Evolutionary conservation across 163 green algal genomes (phyloP).

Genomic region (Coccomyxa subellipsoidea): DNA sequence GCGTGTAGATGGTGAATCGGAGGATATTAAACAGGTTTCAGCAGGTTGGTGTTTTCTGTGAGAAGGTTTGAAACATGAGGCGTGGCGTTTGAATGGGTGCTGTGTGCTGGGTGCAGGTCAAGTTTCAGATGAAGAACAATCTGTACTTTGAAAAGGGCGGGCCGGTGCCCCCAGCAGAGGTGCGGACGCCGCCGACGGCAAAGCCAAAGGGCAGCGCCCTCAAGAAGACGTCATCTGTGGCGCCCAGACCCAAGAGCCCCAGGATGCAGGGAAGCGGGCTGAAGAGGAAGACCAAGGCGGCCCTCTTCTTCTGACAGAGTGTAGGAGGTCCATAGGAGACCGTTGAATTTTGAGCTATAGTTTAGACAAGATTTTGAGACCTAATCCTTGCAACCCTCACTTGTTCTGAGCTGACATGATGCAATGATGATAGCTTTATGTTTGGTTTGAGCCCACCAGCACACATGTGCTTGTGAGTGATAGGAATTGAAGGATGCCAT

Average conservation of each 20-base stretch:
- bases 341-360: no score
- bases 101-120: constrained; percentile 21
- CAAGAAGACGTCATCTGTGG: neutral
- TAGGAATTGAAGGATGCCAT: no score
- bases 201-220: constrained; percentile 38
- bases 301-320: neutral
- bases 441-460: no score
- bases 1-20: no score
- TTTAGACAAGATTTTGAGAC: neutral
- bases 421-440: no score
- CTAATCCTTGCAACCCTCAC: no score
- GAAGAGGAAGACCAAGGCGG: neutral
- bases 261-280: neutral
- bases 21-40: no score
- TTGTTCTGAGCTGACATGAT: no score
- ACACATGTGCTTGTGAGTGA: no score
- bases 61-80: neutral
- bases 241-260: constrained; percentile 3
- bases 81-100: neutral
- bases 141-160: constrained; percentile 42
- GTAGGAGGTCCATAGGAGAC: neutral
- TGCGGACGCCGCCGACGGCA: constrained; percentile 44
- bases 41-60: no score
- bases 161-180: constrained; percentile 34
- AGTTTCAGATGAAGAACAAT: constrained; percentile 43